Percentiles rank a stretch among this genome's conserved stretches.
These are phyloP conservation scores for Neurospora hispaniola DNA, from an alignment of 495 filamentous ascomycete genomes.

Conservation along the genomic window DNA sequence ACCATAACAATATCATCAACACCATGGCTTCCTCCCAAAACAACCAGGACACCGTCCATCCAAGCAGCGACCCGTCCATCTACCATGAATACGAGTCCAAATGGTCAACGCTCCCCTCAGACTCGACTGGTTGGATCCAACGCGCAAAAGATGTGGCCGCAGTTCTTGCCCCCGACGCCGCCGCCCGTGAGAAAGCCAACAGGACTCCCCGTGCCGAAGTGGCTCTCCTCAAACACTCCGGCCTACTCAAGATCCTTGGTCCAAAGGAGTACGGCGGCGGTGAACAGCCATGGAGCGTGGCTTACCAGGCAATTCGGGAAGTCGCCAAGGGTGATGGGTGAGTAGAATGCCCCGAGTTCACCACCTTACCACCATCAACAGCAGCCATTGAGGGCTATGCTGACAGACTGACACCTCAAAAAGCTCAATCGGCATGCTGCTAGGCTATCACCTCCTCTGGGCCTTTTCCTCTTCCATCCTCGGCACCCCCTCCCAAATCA, in stretches of 20 bases:
- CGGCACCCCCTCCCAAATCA: slow-evolving; percentile 43
- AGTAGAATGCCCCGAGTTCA: background rate
- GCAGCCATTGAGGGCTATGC: background rate
- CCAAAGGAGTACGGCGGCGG: slow-evolving; percentile 47
- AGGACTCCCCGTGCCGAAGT: slow-evolving; percentile 47
- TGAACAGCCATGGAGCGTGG: slow-evolving; percentile 45
- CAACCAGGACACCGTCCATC: slow-evolving; percentile 10
- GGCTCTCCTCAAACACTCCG: slow-evolving; percentile 44
- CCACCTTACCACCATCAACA: slow-evolving; percentile 2
- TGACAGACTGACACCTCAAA: background rate
- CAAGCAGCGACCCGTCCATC: slow-evolving; percentile 38
- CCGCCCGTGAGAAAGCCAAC: slow-evolving; percentile 42
- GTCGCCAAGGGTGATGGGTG: slow-evolving; percentile 49
- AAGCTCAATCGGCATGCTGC: slow-evolving; percentile 44
- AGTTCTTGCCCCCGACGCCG: slow-evolving; percentile 42
- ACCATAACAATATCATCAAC: background rate
- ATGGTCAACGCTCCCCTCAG: slow-evolving; percentile 36
- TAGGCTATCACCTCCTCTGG: slow-evolving; percentile 54
- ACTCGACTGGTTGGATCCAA: slow-evolving; percentile 36
- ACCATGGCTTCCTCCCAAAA: slow-evolving; percentile 1
- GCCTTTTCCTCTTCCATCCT: slow-evolving; percentile 45
- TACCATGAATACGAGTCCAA: slow-evolving; percentile 38
- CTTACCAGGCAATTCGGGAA: slow-evolving; percentile 46
- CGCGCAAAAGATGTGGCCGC: slow-evolving; percentile 43
- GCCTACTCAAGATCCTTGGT: slow-evolving; percentile 45